Percentiles rank a stretch among this genome's conserved stretches.
Conservation (phyloP, 768 basidiomycete genomes). For the Sistotremastrum suecicum region DNA sequence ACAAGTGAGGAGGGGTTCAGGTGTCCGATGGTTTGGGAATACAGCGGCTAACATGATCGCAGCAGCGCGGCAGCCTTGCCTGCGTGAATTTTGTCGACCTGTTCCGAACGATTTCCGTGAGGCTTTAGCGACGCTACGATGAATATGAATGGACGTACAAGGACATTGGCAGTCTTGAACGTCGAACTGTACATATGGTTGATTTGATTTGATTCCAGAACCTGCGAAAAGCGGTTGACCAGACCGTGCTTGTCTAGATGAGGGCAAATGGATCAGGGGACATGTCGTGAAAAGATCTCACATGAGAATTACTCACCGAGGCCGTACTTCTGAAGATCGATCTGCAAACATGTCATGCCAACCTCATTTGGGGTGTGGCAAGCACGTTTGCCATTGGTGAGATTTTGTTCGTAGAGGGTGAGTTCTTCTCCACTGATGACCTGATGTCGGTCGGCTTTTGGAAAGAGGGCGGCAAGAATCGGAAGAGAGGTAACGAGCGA, state of each 20-base stretch:
- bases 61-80: slow-evolving; percentile 43
- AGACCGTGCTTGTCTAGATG: slow-evolving; percentile 59
- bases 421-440: slow-evolving; percentile 61
- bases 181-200: slow-evolving; percentile 80
- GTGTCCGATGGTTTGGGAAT: too few relatives aligned
- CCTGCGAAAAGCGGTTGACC: slow-evolving; percentile 60
- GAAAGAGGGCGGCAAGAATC: slow-evolving; percentile 56
- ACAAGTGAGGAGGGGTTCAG: too few relatives aligned
- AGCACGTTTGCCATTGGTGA: not conserved
- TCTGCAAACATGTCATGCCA: slow-evolving; percentile 50
- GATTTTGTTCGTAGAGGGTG: slow-evolving; percentile 28
- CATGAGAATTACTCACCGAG: slow-evolving; percentile 33
- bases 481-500: slow-evolving; percentile 61
- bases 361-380: not conserved
- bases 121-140: not conserved
- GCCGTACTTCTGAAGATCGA: slow-evolving; percentile 60
- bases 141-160: slow-evolving; percentile 28
- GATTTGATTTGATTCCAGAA: slow-evolving; percentile 58
- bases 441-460: slow-evolving; percentile 56
- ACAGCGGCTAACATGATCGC: slow-evolving; percentile 28
- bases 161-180: slow-evolving; percentile 68
- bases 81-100: slow-evolving; percentile 48
- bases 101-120: not conserved
- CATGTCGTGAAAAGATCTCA: not conserved
- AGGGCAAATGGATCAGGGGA: not conserved